These are phyloP conservation scores for Debaryomyces sp. DNA, from an alignment of 1,139 yeast genomes.

Conservation along the genomic window DNA sequence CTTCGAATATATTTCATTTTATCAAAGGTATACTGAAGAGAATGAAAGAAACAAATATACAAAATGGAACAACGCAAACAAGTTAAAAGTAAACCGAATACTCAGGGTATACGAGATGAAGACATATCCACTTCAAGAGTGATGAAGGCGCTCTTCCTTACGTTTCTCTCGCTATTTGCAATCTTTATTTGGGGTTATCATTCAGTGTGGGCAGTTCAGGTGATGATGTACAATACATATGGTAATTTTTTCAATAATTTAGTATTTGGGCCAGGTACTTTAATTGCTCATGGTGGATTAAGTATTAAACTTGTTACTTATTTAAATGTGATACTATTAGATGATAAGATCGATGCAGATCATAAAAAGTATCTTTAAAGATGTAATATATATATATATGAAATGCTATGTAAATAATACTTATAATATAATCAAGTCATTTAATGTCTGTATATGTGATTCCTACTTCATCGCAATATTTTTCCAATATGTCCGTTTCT, in stretches of 20 bases:
- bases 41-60: background rate
- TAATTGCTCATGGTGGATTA: conserved; percentile 39
- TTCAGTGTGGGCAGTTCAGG: conserved; percentile 38
- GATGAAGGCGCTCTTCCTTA: conserved; percentile 37
- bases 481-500: conserved; percentile 27
- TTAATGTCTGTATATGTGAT: conserved; percentile 22
- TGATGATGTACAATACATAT: conserved; percentile 29
- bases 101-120: conserved; percentile 13
- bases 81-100: background rate
- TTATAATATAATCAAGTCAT: conserved; percentile 1
- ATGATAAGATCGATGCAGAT: conserved; percentile 44
- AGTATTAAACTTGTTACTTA: conserved; percentile 31
- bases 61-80: conserved; percentile 3
- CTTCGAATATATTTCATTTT: background rate
- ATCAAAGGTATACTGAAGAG: background rate
- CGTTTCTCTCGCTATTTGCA: conserved; percentile 30
- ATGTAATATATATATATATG: background rate
- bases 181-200: conserved; percentile 34
- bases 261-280: conserved; percentile 43
- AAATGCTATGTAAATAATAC: background rate
- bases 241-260: conserved; percentile 39
- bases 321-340: conserved; percentile 37
- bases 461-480: conserved; percentile 30
- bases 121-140: conserved; percentile 40
- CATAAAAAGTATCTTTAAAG: conserved; percentile 45